Conservation (phyloP, 441 rosid genomes). For the Gossypium laxum region DNA sequence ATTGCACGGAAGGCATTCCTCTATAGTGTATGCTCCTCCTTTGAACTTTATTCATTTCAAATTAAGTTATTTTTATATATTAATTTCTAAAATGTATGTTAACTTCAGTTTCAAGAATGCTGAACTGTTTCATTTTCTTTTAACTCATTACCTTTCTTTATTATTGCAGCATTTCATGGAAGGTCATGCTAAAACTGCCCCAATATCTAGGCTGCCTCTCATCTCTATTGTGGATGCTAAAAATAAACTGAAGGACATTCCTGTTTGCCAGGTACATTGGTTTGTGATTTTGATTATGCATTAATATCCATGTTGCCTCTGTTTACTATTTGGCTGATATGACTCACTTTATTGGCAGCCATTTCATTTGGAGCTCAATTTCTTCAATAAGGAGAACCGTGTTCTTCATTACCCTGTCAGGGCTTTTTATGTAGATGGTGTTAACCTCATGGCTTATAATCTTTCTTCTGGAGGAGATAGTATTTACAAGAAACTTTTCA, state of each 20-base stretch:
- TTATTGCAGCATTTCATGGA: constrained; percentile 89
- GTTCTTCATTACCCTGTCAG: constrained; percentile 95
- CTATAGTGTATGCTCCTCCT: constrained; percentile 63
- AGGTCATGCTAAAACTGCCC: constrained; percentile 92
- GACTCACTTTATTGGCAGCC: constrained; percentile 54
- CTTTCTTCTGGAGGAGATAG: constrained; percentile 77
- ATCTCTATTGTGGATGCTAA: constrained; percentile 63
- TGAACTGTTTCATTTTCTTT: constrained; percentile 4
- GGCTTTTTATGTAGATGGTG: constrained; percentile 81
- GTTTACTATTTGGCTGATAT: constrained; percentile 4
- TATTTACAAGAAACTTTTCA: constrained; percentile 77
- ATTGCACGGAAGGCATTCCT: constrained; percentile 98
- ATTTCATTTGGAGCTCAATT: constrained; percentile 93
- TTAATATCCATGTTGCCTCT: constrained; percentile 14
- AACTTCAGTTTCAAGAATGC: not conserved
- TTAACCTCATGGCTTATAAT: constrained; percentile 81
- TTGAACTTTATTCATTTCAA: not conserved
- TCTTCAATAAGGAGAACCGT: constrained; percentile 84
- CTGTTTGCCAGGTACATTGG: constrained; percentile 73
- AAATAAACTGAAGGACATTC: constrained; percentile 72
- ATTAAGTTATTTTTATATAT: not conserved
- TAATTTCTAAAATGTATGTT: not conserved
- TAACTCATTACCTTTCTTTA: constrained; percentile 19
- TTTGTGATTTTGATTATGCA: constrained; percentile 13
- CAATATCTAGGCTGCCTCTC: constrained; percentile 87